A percentile compares a stretch with the other conserved stretches of the same genome.
phyloP scores from a whole-genome alignment of 305 asterid species.

The Solanum hybrid region DNA sequence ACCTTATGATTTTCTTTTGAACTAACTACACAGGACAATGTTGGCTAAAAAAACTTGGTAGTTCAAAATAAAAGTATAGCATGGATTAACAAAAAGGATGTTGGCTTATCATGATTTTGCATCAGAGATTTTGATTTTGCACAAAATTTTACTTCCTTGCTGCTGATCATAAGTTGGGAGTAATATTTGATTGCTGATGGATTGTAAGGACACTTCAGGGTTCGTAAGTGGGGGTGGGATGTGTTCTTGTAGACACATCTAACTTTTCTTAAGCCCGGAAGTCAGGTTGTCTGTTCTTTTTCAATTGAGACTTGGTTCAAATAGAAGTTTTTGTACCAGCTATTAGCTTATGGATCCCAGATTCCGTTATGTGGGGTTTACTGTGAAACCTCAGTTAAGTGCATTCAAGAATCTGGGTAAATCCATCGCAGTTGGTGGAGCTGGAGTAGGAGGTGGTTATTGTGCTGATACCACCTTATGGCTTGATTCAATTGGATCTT shows the following conservation, averaged over 20 bases:
- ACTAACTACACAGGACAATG: background rate
- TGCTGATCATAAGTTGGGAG: background rate
- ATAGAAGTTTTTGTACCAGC: background rate
- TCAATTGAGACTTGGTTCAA: background rate
- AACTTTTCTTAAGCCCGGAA: background rate
- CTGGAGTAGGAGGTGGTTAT: background rate
- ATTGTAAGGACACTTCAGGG: background rate
- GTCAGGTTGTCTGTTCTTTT: background rate
- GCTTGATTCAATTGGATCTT: background rate
- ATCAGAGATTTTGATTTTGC: background rate
- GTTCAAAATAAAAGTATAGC: background rate
- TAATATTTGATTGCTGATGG: background rate
- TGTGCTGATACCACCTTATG: background rate
- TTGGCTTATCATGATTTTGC: background rate
- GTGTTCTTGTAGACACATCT: background rate
- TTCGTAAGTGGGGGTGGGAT: background rate
- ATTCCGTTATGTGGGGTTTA: background rate
- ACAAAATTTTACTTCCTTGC: background rate
- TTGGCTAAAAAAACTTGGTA: background rate
- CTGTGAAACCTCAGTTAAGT: background rate
- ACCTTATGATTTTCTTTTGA: background rate
- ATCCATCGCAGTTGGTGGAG: background rate
- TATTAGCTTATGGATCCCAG: background rate
- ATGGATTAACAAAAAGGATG: background rate
- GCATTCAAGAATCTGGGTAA: background rate